A percentile compares a stretch with the other conserved stretches of the same genome.
phyloP scores from a whole-genome alignment of 345 rosid species.

The Dimocarpus longan region DNA sequence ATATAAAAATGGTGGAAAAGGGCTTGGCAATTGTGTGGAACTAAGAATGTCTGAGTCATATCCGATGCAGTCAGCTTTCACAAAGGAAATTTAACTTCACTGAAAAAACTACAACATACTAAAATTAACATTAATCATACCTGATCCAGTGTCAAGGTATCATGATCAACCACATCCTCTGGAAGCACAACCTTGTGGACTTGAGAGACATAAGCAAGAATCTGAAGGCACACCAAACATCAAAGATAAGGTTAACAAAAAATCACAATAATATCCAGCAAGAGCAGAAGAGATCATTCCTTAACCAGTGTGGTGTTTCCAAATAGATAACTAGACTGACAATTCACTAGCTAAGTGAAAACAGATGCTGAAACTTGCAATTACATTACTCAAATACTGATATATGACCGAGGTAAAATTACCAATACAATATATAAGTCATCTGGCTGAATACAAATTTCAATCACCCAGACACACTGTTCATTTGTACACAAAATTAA shows the following conservation, averaged over 20 bases:
- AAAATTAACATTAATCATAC: slow-evolving; percentile 33
- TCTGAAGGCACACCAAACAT: slow-evolving; percentile 41
- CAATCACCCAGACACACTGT: not conserved
- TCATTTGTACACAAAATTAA: not conserved
- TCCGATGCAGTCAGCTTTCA: not conserved
- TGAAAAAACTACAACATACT: not conserved
- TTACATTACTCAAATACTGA: not conserved
- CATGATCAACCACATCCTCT: slow-evolving; percentile 67
- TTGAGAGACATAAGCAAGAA: slow-evolving; percentile 95
- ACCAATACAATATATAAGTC: not conserved
- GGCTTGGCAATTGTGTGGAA: not conserved
- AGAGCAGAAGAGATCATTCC: not conserved
- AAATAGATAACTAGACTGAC: not conserved
- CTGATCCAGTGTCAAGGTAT: slow-evolving; percentile 75
- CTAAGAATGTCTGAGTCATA: not conserved
- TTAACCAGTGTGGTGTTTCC: not conserved
- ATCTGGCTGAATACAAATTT: not conserved
- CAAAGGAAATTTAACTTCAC: not conserved
- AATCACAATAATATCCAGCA: not conserved
- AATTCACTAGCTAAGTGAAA: not conserved
- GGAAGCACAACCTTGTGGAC: slow-evolving; percentile 85
- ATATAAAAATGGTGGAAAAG: not conserved
- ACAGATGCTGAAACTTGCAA: not conserved
- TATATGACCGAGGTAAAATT: not conserved
- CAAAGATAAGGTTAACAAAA: not conserved